Base-by-base conservation (phyloP, 805 yeast species). In the Sugiyamaella valdiviana region DNA sequence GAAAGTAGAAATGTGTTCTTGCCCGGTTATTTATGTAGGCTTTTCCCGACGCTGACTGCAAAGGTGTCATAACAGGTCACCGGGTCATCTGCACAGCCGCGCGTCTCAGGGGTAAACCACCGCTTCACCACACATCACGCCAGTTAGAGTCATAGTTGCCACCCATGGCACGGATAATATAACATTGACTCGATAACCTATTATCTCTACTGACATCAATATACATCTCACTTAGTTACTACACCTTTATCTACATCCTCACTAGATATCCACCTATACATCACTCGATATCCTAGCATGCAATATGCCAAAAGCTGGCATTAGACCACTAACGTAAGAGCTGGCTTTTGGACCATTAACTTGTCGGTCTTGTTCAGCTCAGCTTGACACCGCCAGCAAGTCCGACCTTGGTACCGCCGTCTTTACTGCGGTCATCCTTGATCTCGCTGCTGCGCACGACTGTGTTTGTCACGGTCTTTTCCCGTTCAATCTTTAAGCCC, bases 401-500 rank as follows among this genome's bases (percentile, higher is more conserved):
- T 15, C 44, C 44, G 36, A 41, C 44, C 21, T 41, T 41, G 29
- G 44, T 41, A 7, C 50, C 50, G 20, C 45, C 44, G n/a, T n/a
- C 32, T 35, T 45, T 26, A 21, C 61, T 56, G n/a, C 63, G 52
- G 36, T 55, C 51, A 45, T 59, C 63, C 36, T 49, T 45, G 46
- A 66, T 66, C 20, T 66, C 70, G 46, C 58, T 62, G 44, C 61
- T 45, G 46, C 81, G 82, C 36, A 84, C 79, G 12, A 91, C 84
- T 14, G 87, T 85, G 61, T 89, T 90, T 26, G 91, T 76, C 17
- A 81, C 70, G 10, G 77, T 79, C 63, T 82, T 87, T 42, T 79
- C 75, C 64, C 84, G 83, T 56, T 76, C 77, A 44, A 90, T 71
- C 36, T 76, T 64, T 63, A 87, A 91, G 35, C 99, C 99, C 52